Percentiles rank a stretch among this genome's conserved stretches.
phyloP scores from a whole-genome alignment of 768 basidiomycete genomes.

The Ephemerocybe angulata region DNA sequence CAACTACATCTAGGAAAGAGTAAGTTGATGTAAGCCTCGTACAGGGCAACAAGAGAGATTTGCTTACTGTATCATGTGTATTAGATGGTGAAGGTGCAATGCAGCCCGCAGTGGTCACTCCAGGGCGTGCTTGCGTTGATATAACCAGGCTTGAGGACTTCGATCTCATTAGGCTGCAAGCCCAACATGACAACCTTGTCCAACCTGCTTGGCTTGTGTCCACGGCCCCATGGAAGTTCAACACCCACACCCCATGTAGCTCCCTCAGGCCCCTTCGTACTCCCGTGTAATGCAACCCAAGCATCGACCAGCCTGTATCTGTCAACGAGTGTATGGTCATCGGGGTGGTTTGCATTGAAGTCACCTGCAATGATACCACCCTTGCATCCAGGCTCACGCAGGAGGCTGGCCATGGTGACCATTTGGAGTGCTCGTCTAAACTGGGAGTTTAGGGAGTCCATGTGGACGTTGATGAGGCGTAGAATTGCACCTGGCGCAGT shows the following conservation, averaged over 20 bases:
- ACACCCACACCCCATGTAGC: constrained; percentile 36
- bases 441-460: constrained; percentile 27
- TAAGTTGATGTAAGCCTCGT: too few relatives aligned
- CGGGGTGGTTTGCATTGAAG: constrained; percentile 40
- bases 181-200: constrained; percentile 41
- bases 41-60: too few relatives aligned
- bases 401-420: constrained; percentile 28
- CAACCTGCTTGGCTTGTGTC: constrained; percentile 30
- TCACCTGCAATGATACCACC: constrained; percentile 46
- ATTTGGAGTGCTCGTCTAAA: constrained; percentile 28
- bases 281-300: constrained; percentile 36
- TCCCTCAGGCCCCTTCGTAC: constrained; percentile 24
- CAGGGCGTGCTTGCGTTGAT: constrained; percentile 29
- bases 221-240: constrained; percentile 21
- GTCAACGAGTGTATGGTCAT: constrained; percentile 33
- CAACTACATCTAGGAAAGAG: too few relatives aligned
- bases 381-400: constrained; percentile 38
- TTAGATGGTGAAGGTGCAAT: constrained; percentile 22
- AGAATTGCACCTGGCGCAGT: constrained; percentile 17
- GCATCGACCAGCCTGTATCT: constrained; percentile 38
- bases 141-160: constrained; percentile 33
- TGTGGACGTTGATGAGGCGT: constrained; percentile 38
- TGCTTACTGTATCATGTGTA: too few relatives aligned
- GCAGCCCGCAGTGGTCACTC: constrained; percentile 39
- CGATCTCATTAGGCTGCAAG: constrained; percentile 28